A percentile compares a stretch with the other conserved stretches of the same genome.
Evolutionary conservation across 2,329 filamentous ascomycete genomes (phyloP).

Genomic region (Trichophyton verrucosum): DNA sequence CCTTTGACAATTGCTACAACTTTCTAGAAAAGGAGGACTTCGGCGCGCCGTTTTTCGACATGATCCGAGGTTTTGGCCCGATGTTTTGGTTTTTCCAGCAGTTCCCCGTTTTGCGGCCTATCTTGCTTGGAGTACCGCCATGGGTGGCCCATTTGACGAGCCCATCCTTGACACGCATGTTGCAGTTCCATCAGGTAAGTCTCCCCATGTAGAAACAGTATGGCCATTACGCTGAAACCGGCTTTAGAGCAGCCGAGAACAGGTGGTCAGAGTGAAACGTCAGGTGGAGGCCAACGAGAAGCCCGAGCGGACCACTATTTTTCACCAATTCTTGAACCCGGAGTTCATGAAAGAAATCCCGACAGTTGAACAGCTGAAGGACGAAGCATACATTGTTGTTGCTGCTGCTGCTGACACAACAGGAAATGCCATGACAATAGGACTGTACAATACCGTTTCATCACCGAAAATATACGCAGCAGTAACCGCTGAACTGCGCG

Average conservation of each 20-base stretch:
- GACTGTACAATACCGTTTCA: constrained; percentile 19
- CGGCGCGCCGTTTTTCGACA: constrained; percentile 14
- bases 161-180: constrained; percentile 12
- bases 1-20: constrained; percentile 16
- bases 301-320: constrained; percentile 15
- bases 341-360: constrained; percentile 14
- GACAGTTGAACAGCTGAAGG: constrained; percentile 17
- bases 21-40: constrained; percentile 16
- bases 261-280: not conserved
- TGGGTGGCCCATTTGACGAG: constrained; percentile 14
- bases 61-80: constrained; percentile 15
- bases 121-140: constrained; percentile 13
- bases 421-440: constrained; percentile 16
- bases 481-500: constrained; percentile 16
- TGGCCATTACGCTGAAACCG: not conserved
- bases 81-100: constrained; percentile 18
- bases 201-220: not conserved
- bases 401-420: constrained; percentile 21
- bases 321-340: constrained; percentile 10
- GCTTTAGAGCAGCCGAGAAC: constrained; percentile 9
- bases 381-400: constrained; percentile 19
- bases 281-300: constrained; percentile 13
- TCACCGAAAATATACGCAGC: constrained; percentile 14
- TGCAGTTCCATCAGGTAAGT: constrained; percentile 13
- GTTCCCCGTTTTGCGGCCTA: constrained; percentile 13